Base-by-base conservation (phyloP, 352 stramenopile genomes). In the Globisporangium nagaii region DNA sequence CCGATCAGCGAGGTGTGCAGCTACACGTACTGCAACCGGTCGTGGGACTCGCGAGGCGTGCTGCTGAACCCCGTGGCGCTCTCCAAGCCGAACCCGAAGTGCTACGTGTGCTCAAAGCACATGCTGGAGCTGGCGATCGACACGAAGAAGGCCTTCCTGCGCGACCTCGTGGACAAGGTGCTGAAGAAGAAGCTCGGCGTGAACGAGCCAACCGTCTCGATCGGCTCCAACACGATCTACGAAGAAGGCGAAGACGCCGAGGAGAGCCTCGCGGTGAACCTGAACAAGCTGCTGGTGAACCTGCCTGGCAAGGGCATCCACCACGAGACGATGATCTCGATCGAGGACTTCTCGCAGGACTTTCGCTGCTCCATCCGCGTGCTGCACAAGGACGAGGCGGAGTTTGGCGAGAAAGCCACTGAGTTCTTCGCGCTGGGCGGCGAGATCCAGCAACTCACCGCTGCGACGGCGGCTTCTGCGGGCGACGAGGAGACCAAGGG, bases 301-400 rank as follows among this genome's bases (percentile, higher is more conserved):
- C 68, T 98, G 17, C 96, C 96, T 1, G 90, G 81, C 48, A 96
- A 96, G 25, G 96, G 95, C 35, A 85, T 98, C 49, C 72, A 81
- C 37, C 77, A 98, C 64, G 93, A 97, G 45, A 96, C 83, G 36
- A 87, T 95, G 5, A 52, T 98, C 25, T 89, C 82, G 9, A 75
- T 98, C 34, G 93, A 98, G 63, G 96, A 99, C 71, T 98, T 98
- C 67, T 94, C 86, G 20, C 95, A 98, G 68, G 88, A 98, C 51
- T 96, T 96, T 52, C 75, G 86, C 45, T 92, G 86, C 59, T 84
- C 80, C 46, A 78, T 96, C 30, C 81, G 70, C 34, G 76, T 96
- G 25, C 65, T 90, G 44, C 84, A 96, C 54, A 66, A 67, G 25
- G 74, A 87, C 42, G 60, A 78, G 47, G 50, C 66, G 8, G 68